Evolutionary conservation across 1,284 basidiomycete species (phyloP).

Genomic region (Ceratobasidium sp.): DNA sequence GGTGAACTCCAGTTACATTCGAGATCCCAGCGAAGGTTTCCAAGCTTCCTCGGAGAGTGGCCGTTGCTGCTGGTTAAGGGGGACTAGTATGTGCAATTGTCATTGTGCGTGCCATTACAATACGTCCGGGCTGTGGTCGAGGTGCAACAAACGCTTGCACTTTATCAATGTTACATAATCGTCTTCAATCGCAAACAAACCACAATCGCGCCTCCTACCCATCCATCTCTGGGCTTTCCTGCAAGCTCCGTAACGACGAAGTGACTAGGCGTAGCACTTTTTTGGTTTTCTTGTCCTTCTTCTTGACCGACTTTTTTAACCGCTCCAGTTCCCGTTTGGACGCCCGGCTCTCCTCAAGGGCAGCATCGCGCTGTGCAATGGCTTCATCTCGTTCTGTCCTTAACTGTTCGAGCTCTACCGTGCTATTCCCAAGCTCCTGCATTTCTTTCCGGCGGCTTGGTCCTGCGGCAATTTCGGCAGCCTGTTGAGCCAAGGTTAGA

Average conservation of each 20-base stretch:
- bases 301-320: constrained; percentile 4
- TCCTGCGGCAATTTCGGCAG: background rate
- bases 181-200: no score
- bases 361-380: background rate
- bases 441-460: background rate
- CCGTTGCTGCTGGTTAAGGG: no score
- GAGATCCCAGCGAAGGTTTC: no score
- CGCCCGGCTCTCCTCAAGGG: background rate
- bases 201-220: no score
- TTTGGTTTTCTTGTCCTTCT: background rate
- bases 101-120: no score
- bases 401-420: background rate
- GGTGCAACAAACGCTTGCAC: no score
- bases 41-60: no score
- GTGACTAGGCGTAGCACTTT: constrained; percentile 1
- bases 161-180: no score
- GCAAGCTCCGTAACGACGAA: constrained; percentile 29
- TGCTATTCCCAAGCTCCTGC: background rate
- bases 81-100: no score
- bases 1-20: no score
- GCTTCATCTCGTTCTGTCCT: constrained; percentile 9
- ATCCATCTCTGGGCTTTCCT: background rate
- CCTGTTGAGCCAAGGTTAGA: background rate
- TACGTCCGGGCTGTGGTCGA: no score
- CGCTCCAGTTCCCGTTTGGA: background rate